phyloP scores from a whole-genome alignment of 2,329 filamentous ascomycete genomes.

The Colletotrichum brevisporum region DNA sequence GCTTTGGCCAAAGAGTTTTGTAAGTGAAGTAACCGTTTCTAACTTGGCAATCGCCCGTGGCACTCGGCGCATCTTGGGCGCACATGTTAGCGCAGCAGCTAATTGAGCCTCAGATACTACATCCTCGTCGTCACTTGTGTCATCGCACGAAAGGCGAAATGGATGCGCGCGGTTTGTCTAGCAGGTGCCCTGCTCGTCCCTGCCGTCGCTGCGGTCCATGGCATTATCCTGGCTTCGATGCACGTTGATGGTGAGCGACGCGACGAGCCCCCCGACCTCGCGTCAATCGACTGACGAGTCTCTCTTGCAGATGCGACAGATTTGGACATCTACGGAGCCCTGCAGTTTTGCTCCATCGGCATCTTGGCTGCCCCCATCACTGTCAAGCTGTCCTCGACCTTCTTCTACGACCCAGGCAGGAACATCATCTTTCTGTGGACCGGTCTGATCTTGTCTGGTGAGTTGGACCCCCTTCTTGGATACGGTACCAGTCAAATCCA shows the following conservation, averaged over 20 bases:
- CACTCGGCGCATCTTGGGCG: slow-evolving; percentile 7
- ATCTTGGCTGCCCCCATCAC: slow-evolving; percentile 75
- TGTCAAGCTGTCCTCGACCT: slow-evolving; percentile 72
- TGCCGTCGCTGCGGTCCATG: slow-evolving; percentile 74
- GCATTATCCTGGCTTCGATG: slow-evolving; percentile 70
- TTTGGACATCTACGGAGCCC: slow-evolving; percentile 78
- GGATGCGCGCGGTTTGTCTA: slow-evolving; percentile 74
- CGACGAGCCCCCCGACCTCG: background rate
- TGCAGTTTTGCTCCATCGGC: slow-evolving; percentile 77
- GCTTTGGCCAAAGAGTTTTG: slow-evolving; percentile 66
- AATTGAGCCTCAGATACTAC: slow-evolving; percentile 66
- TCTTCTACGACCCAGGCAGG: slow-evolving; percentile 74
- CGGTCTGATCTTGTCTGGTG: slow-evolving; percentile 70
- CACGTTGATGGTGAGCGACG: slow-evolving; percentile 70
- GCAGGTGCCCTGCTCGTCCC: slow-evolving; percentile 75
- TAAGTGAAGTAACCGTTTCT: slow-evolving; percentile 49
- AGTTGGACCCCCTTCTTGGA: slow-evolving; percentile 40
- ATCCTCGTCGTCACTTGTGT: slow-evolving; percentile 74
- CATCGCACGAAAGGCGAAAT: slow-evolving; percentile 72
- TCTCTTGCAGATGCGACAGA: slow-evolving; percentile 69
- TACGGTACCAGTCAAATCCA: no score
- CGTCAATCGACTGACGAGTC: slow-evolving; percentile 4
- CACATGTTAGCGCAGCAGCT: slow-evolving; percentile 11
- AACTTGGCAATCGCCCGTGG: slow-evolving; percentile 1
- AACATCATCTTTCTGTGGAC: slow-evolving; percentile 79